Base-by-base conservation (phyloP, 768 basidiomycete species). In the Phallus indusiatus region DNA sequence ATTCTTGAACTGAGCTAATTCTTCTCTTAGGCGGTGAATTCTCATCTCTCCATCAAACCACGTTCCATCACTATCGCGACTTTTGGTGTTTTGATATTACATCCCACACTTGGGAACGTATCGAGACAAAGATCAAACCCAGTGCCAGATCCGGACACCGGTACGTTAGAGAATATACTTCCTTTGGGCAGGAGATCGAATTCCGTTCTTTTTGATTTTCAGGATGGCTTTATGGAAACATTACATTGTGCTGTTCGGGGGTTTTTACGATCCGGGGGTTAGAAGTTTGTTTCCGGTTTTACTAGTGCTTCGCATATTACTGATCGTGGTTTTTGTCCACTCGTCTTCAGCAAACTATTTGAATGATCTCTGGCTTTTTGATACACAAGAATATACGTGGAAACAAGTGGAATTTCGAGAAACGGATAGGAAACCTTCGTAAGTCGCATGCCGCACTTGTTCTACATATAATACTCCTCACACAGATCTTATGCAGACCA, bases 151-250 rank as follows among this genome's bases (percentile, higher is more conserved):
- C 86, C 1, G 94, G 93, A 1, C 90, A 92, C 71, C 76, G 92
- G 83, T 88, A 61, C 54, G 78, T 61, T 17, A 34, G 54, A 24
- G 4, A 28, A 28, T 7, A 28, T 28, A 7, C 7, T 28, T 28
- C 7, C 14, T 46, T 17, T 36, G 58, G 5, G 18, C 16, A 11
- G 28, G 28, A n/a, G 28, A 42, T n/a, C 12, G 5, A 11, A 28
- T 16, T 12, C 46, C 49, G 28, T 37, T 18, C 21, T 33, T 18
- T 24, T 33, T 28, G n/a, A 61, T 17, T 17, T 6, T 20, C 52
- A 89, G 89, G 36, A 92, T 94, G 90, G 86, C 86, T 0, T 74
- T 88, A 48, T 95, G 89, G 89, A 95, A 94, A 67, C 87, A 94
- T 55, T 83, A 79, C 57, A 80, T 94, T 24, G 78, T 94, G 37